Evolutionary conservation across 495 filamentous ascomycete genomes (phyloP), one percentile per base, ranked within the genome.

Genomic region (Hyaloscypha finlandica): DNA sequence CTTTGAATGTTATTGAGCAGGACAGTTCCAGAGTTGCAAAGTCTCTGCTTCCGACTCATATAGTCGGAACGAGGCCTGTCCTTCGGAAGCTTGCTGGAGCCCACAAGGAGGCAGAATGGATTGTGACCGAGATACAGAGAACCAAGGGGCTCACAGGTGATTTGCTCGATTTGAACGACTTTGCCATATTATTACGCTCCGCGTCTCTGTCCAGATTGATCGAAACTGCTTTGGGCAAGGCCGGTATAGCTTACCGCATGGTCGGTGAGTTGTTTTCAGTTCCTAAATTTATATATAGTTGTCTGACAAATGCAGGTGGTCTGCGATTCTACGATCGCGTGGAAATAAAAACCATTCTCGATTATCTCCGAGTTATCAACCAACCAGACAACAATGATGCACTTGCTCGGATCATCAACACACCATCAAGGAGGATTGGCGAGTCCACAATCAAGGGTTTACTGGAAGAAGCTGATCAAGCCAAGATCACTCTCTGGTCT

Each of bases 171-270:
- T 84, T 88, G 73, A 89, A 86, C 52, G 96, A 98, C 74, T 87
- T 94, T 69, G 92, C 93, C 0, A 89, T 99, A 22, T 78, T 99
- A 14, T 84, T 99, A 52, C 86, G 96, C 4, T 94, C 93, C 6
- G 91, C 95, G 0, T 81, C 87, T 3, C 80, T 98, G 51, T 98
- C 96, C 0, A 84, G 93, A 31, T 86, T 90, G 37, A 89, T 98
- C 55, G 96, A 99, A 75, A 84, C 86, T 16, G 89, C 89, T 12
- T 84, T 98, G 68, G 93, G 92, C 4, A 93, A 90, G 73, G 86
- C 88, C 9, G 96, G 96, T 1, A 86, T 99, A 35, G 84, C 93
- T 0, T 99, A 99, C 77, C 87, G 87, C 35, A 98, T 98, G 96
- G 91, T 97, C 59, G 96, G 91, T 71, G 73, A 63, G 79, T 77